These are phyloP conservation scores for Besnoitia besnoiti DNA, from an alignment of 169 alveolate species.

Conservation along the genomic window DNA sequence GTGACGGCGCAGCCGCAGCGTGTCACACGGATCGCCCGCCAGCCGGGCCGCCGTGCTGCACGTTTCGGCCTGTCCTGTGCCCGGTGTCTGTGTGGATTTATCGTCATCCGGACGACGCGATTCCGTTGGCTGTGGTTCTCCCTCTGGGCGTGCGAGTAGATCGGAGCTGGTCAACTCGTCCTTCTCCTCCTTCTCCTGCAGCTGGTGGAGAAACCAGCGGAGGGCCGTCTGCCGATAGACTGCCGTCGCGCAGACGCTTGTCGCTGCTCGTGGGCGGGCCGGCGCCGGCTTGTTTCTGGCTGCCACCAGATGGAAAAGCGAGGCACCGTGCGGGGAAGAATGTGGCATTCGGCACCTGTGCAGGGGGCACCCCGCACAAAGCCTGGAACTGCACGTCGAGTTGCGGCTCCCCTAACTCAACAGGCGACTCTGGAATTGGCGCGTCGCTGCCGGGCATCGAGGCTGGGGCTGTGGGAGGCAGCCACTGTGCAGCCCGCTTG, in stretches of 20 bases:
- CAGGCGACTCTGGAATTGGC: too few species aligned
- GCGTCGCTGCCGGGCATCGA: too few species aligned
- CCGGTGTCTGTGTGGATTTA: conserved; percentile 29
- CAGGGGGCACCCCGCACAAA: too few species aligned
- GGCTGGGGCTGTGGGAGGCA: too few species aligned
- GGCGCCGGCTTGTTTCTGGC: not conserved
- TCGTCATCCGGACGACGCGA: conserved; percentile 16
- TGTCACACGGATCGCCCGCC: not conserved
- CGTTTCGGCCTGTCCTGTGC: not conserved
- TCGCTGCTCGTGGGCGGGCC: not conserved
- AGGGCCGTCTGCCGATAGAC: not conserved
- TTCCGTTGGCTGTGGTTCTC: conserved; percentile 1
- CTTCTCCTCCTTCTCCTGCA: too few species aligned
- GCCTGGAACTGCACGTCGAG: too few species aligned
- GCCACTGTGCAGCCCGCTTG: too few species aligned
- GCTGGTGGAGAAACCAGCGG: not conserved
- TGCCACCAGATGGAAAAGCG: not conserved
- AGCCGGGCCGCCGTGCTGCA: not conserved
- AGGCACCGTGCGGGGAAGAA: not conserved
- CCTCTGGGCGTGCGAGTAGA: conserved; percentile 5
- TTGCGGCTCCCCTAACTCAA: too few species aligned
- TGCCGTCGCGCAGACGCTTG: not conserved
- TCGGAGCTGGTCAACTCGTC: not conserved
- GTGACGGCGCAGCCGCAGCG: too few species aligned
- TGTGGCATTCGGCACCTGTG: not conserved